phyloP scores from a whole-genome alignment of 78 protist genomes.

The Mastigamoeba balamuthi region DNA sequence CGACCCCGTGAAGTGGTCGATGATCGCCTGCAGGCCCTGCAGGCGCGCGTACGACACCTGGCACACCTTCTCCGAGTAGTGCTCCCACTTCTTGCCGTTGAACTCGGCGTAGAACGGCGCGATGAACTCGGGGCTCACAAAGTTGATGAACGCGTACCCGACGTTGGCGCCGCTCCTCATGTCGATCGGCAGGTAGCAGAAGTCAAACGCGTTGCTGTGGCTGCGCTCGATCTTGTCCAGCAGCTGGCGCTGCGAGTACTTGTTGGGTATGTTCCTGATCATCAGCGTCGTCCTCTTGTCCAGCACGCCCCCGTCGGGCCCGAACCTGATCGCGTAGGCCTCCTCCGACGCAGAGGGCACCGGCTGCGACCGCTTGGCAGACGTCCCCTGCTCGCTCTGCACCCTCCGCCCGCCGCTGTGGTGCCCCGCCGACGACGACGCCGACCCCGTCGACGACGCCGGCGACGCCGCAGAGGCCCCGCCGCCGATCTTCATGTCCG shows the following conservation, averaged over 20 bases:
- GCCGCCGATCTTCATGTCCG: no score
- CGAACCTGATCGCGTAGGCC: no score
- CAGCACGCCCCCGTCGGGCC: conserved; percentile 3
- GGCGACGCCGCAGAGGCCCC: no score
- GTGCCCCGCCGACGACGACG: not conserved
- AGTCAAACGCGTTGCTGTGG: conserved; percentile 52
- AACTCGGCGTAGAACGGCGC: conserved; percentile 34
- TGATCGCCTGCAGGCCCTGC: conserved; percentile 18
- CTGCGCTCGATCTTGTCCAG: conserved; percentile 31
- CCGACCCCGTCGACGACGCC: no score
- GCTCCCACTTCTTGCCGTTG: conserved; percentile 58
- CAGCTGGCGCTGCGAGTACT: conserved; percentile 44
- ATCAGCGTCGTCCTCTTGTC: conserved; percentile 72
- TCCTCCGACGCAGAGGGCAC: no score
- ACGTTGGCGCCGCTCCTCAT: conserved; percentile 60
- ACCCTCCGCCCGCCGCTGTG: not conserved
- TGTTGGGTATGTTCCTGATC: conserved; percentile 78
- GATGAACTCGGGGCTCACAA: conserved; percentile 16
- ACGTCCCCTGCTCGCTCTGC: not conserved
- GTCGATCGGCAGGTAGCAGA: conserved; percentile 75
- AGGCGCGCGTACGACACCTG: conserved; percentile 31
- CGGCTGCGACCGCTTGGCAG: not conserved
- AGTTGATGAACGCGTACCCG: conserved; percentile 83
- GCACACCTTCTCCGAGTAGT: conserved; percentile 37
- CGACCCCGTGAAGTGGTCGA: conserved; percentile 28